Evolutionary conservation across 768 basidiomycete genomes (phyloP).

Genomic region (Pulveroboletus sp.): DNA sequence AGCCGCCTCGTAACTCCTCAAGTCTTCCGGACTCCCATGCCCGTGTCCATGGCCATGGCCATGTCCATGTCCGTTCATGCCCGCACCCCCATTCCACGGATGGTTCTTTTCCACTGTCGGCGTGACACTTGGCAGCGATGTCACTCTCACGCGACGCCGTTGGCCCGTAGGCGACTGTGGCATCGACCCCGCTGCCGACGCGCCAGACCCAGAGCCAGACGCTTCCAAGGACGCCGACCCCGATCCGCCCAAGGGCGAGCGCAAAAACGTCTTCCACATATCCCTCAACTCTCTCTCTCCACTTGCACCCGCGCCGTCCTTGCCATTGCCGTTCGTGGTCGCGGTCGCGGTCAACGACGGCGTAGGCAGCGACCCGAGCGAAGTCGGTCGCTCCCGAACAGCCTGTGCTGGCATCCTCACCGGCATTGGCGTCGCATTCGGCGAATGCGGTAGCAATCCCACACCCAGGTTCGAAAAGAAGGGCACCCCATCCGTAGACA

Average conservation of each 20-base stretch:
- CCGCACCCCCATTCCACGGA: constrained; percentile 4
- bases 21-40: constrained; percentile 54
- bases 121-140: constrained; percentile 71
- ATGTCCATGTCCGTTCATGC: constrained; percentile 18
- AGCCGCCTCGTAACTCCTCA: constrained; percentile 72
- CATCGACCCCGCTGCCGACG: constrained; percentile 10
- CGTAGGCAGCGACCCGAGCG: constrained; percentile 29
- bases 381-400: constrained; percentile 22
- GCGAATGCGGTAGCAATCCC: constrained; percentile 34
- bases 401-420: constrained; percentile 17
- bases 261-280: constrained; percentile 74
- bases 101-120: constrained; percentile 40
- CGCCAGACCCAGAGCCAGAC: not conserved
- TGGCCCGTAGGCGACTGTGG: constrained; percentile 29
- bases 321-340: too few relatives aligned
- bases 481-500: constrained; percentile 55
- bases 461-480: constrained; percentile 50
- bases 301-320: constrained; percentile 36
- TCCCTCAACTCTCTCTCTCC: constrained; percentile 50
- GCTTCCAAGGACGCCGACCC: constrained; percentile 11
- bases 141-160: constrained; percentile 51
- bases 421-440: constrained; percentile 50
- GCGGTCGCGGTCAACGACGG: constrained; percentile 18
- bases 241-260: constrained; percentile 55
- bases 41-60: constrained; percentile 29